A percentile compares a stretch with the other conserved stretches of the same genome.
These are phyloP conservation scores for Amanita inopinata DNA, from an alignment of 768 basidiomycete genomes.

Conservation along the genomic window DNA sequence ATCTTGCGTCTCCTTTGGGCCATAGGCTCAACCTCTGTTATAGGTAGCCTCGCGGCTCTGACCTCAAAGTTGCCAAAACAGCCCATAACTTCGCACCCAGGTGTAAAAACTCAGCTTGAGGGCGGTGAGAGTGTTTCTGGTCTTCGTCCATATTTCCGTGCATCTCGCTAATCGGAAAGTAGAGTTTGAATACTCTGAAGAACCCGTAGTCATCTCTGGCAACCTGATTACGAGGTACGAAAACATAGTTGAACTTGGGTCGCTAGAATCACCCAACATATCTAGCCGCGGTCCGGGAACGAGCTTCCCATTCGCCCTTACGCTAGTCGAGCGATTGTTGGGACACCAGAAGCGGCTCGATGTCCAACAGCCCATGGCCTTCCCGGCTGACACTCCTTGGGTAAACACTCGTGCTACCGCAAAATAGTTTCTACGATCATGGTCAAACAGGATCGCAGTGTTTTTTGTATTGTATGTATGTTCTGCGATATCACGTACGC, in stretches of 20 bases:
- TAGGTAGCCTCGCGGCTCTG: slow-evolving; percentile 65
- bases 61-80: slow-evolving; percentile 51
- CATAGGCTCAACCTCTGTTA: not conserved
- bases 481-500: slow-evolving; percentile 28
- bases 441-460: no score
- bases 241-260: no score
- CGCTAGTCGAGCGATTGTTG: slow-evolving; percentile 62
- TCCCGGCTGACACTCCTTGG: slow-evolving; percentile 44
- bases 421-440: not conserved
- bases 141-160: slow-evolving; percentile 1
- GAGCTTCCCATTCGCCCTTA: slow-evolving; percentile 67
- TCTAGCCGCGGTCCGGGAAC: slow-evolving; percentile 70
- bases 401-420: not conserved
- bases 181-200: slow-evolving; percentile 72
- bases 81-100: slow-evolving; percentile 71
- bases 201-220: slow-evolving; percentile 62
- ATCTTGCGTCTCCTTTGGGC: not conserved
- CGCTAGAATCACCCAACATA: not conserved
- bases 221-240: slow-evolving; percentile 72
- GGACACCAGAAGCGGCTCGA: slow-evolving; percentile 54
- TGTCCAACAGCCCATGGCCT: slow-evolving; percentile 60
- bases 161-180: no score
- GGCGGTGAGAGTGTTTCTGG: slow-evolving; percentile 25
- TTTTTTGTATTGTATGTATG: not conserved
- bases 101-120: slow-evolving; percentile 51